Evolutionary conservation across 371 early-diverging fungal genomes (phyloP).

Genomic region (Mortierella sp.): DNA sequence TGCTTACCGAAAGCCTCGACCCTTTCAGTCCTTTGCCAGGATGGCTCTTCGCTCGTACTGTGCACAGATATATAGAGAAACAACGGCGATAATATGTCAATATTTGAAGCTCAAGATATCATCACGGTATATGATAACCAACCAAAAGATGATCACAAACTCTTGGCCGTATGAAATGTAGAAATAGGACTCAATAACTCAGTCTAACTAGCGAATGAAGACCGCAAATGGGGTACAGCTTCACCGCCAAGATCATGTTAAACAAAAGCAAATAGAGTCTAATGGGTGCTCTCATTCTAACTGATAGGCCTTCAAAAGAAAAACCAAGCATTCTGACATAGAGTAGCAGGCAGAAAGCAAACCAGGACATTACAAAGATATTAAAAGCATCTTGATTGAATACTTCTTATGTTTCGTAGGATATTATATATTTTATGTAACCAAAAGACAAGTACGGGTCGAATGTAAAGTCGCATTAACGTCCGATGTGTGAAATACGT

Average conservation of each 20-base stretch:
- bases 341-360: background rate
- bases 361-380: conserved; percentile 12
- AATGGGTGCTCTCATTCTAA: background rate
- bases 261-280: background rate
- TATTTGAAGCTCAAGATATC: background rate
- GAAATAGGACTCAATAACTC: no score
- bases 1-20: conserved; percentile 27
- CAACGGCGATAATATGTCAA: background rate
- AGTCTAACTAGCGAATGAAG: background rate
- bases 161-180: no score
- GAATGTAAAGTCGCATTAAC: background rate
- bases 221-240: background rate
- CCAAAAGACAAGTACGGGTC: conserved; percentile 4
- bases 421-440: conserved; percentile 44
- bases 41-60: conserved; percentile 23
- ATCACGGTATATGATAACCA: background rate
- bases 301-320: conserved; percentile 1
- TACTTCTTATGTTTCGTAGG: conserved; percentile 11
- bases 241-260: background rate
- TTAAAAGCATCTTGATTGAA: background rate
- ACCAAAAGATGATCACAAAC: background rate
- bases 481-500: background rate
- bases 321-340: conserved; percentile 1
- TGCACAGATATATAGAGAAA: background rate
- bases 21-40: conserved; percentile 8